A percentile compares a stretch with the other conserved stretches of the same genome.
phyloP scores from a whole-genome alignment of 352 stramenopile species.

The Phytophthora multivora region DNA sequence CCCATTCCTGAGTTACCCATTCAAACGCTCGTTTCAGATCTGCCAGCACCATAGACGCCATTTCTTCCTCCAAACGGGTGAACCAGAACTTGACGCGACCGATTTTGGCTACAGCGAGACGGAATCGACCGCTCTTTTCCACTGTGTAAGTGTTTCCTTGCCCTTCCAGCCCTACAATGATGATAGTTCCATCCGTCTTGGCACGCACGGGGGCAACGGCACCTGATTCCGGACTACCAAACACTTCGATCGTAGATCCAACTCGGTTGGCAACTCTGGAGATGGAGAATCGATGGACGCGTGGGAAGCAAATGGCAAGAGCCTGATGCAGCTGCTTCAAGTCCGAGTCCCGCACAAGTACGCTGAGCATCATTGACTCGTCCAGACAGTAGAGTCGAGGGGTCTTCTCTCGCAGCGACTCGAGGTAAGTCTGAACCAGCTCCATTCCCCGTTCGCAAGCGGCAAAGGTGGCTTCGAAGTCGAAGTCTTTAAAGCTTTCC shows the following conservation, averaged over 20 bases:
- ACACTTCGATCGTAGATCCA: constrained; percentile 24
- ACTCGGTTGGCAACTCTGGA: constrained; percentile 18
- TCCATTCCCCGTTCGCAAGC: constrained; percentile 46
- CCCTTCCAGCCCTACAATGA: constrained; percentile 30
- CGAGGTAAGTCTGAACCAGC: constrained; percentile 49
- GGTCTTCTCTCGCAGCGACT: constrained; percentile 37
- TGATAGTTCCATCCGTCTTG: constrained; percentile 22
- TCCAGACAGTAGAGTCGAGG: constrained; percentile 49
- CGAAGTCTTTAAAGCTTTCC: constrained; percentile 56
- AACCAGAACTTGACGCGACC: constrained; percentile 73
- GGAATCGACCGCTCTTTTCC: constrained; percentile 18
- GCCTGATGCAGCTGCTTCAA: constrained; percentile 27
- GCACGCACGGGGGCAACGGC: background rate
- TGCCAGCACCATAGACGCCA: constrained; percentile 43
- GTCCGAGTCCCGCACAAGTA: constrained; percentile 51
- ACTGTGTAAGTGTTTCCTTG: background rate
- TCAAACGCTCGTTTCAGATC: constrained; percentile 42
- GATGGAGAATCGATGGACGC: constrained; percentile 39
- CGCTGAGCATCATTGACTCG: constrained; percentile 42
- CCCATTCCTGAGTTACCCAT: constrained; percentile 12
- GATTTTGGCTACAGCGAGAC: constrained; percentile 65
- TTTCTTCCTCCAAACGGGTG: constrained; percentile 62
- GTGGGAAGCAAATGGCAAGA: constrained; percentile 47
- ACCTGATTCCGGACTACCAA: constrained; percentile 14
- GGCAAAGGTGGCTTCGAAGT: constrained; percentile 47